These are phyloP conservation scores for Kodamaea plutei DNA, from an alignment of 1,139 yeast species.

Conservation along the genomic window DNA sequence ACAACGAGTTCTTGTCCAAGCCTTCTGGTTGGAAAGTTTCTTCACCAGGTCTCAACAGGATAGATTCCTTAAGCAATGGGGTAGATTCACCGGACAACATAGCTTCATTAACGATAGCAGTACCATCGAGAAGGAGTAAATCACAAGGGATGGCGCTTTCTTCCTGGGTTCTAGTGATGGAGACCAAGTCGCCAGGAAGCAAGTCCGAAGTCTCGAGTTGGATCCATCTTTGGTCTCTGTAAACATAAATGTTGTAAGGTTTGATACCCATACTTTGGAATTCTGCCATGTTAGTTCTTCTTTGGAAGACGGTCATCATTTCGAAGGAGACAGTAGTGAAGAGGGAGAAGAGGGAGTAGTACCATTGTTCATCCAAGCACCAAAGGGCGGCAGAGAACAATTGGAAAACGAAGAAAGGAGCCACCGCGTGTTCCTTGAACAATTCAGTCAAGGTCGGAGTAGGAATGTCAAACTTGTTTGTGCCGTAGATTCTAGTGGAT, in stretches of 20 bases:
- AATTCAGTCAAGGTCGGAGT: conserved; percentile 87
- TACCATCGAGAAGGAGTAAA: conserved; percentile 75
- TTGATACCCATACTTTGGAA: conserved; percentile 97
- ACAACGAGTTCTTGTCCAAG: conserved; percentile 79
- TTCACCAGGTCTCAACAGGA: conserved; percentile 71
- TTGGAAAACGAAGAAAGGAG: conserved; percentile 96
- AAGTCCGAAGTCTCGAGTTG: conserved; percentile 68
- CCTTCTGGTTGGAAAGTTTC: conserved; percentile 74
- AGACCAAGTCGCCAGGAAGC: conserved; percentile 90
- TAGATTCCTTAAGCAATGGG: conserved; percentile 89
- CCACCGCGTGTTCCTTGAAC: conserved; percentile 96
- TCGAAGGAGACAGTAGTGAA: conserved; percentile 93
- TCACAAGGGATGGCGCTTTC: conserved; percentile 98
- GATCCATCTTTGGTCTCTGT: conserved; percentile 68
- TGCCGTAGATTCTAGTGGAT: conserved; percentile 65
- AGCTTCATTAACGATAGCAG: conserved; percentile 94
- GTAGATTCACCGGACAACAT: conserved; percentile 98
- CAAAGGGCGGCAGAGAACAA: conserved; percentile 92
- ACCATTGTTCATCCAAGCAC: conserved; percentile 98
- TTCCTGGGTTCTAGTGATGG: conserved; percentile 82
- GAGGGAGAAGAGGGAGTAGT: conserved; percentile 83
- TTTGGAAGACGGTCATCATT: conserved; percentile 90
- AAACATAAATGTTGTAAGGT: conserved; percentile 75
- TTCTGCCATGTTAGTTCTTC: conserved; percentile 90
- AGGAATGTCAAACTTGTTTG: conserved; percentile 88